These are phyloP conservation scores for Fusarium hostae DNA, from an alignment of 2,329 filamentous ascomycete species.

Conservation along the genomic window DNA sequence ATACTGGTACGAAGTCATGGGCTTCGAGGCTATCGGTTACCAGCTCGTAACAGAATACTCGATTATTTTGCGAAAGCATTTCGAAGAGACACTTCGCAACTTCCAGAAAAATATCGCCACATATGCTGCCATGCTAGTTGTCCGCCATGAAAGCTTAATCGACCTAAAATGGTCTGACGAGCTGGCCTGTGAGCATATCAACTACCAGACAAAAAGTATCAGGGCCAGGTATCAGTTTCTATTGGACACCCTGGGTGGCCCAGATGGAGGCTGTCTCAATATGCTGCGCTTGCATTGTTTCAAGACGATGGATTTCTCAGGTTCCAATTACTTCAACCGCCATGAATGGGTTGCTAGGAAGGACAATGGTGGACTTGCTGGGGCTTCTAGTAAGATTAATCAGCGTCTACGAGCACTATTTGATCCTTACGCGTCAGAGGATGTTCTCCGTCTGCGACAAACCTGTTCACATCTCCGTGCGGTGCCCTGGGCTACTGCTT, in stretches of 20 bases:
- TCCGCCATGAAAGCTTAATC: not conserved
- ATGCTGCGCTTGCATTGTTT: constrained; percentile 30
- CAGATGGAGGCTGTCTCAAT: constrained; percentile 8
- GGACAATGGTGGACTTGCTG: not conserved
- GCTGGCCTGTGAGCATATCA: constrained; percentile 3
- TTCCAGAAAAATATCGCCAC: not conserved
- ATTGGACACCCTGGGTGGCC: constrained; percentile 9
- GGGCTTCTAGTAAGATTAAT: not conserved
- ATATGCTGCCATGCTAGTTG: not conserved
- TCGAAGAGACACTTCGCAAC: not conserved
- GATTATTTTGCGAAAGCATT: not conserved
- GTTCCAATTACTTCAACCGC: not conserved
- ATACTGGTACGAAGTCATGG: not conserved
- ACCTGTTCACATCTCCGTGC: constrained; percentile 1
- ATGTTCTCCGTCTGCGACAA: not conserved
- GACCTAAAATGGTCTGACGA: not conserved
- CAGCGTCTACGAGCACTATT: not conserved
- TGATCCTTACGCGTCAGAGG: not conserved
- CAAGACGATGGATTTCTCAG: not conserved
- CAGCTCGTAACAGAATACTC: not conserved
- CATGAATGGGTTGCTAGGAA: not conserved
- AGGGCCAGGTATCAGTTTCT: constrained; percentile 1
- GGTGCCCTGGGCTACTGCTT: constrained; percentile 1
- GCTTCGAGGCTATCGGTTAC: not conserved
- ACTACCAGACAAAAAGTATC: not conserved